Evolutionary conservation across 176 grass and related monocot species (phyloP), one percentile per base, ranked within the genome.

Genomic region (Neostapfia colusana): DNA sequence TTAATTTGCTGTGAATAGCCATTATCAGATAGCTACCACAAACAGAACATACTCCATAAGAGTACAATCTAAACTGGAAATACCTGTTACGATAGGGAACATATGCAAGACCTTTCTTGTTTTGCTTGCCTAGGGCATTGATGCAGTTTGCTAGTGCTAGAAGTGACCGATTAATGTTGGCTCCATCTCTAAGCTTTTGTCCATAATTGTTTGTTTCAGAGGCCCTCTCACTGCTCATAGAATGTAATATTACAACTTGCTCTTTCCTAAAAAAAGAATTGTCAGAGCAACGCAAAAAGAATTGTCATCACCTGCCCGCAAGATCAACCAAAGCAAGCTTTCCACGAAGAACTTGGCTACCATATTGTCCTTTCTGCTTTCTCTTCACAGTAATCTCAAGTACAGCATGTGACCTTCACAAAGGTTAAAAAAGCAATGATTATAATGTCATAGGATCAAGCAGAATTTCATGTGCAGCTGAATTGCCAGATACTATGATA

Each of bases 311-410:
- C 86, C 96, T 99, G 79, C 96, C 96, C 35, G 96, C 96, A 53
- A 99, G 96, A 87, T 99, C 96, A 83, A 99, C 96, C 85, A 99
- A 92, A 37, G 96, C 96, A 85, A 99, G 96, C 69, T 92, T 99
- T 90, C 96, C 96, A 85, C 92, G 77, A 48, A 99, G 87, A 90
- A 99, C 74, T 79, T 92, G 96, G 75, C 75, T 90, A 51, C 90
- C 89, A 87, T 92, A 95, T 78, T 95, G 84, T 42, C 80, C 80
- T 84, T 90, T 99, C 76, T 99, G 96, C 73, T 95, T 95, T 69
- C 92, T 78, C 79, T 92, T 99, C 60, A 99, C 96, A 58, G 85
- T 89, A 76, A 99, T 99, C 81, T 99, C 96, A 56, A 99, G 85
- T 61, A 95, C 92, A 81, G 96, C 96, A 59, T 99, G 96, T 53